Conservation (phyloP, 768 basidiomycete species). For the Agaricus bisporus region DNA sequence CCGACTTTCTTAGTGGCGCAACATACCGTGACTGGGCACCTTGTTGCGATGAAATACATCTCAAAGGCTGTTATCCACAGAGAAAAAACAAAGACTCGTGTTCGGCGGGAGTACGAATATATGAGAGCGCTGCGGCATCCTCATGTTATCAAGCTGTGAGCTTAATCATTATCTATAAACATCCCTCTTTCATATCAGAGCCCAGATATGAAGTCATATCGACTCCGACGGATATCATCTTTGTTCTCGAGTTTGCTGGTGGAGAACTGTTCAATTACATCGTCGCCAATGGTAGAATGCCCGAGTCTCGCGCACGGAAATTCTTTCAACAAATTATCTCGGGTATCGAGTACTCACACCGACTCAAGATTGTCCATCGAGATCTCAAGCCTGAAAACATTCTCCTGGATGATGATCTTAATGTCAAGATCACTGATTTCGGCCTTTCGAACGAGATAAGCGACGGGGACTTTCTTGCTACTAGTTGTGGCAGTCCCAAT, state of each 20-base stretch:
- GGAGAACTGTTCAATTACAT: slow-evolving; percentile 99
- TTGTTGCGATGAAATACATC: slow-evolving; percentile 97
- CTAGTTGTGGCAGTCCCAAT: slow-evolving; percentile 96
- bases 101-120: slow-evolving; percentile 95
- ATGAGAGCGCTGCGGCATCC: slow-evolving; percentile 91
- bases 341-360: slow-evolving; percentile 95
- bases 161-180: neutral
- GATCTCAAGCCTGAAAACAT: slow-evolving; percentile 98
- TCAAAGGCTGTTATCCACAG: slow-evolving; percentile 90
- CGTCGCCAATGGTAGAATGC: slow-evolving; percentile 88
- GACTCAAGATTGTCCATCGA: slow-evolving; percentile 94
- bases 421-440: slow-evolving; percentile 99
- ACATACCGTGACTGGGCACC: slow-evolving; percentile 91
- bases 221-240: slow-evolving; percentile 93
- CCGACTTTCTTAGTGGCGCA: slow-evolving; percentile 63
- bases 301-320: slow-evolving; percentile 77
- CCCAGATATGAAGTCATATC: slow-evolving; percentile 85
- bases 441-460: slow-evolving; percentile 94
- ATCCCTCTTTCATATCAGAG: neutral
- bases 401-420: slow-evolving; percentile 75
- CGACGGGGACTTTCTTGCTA: slow-evolving; percentile 95
- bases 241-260: slow-evolving; percentile 94
- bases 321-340: slow-evolving; percentile 99
- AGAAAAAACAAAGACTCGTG: slow-evolving; percentile 87
- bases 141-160: slow-evolving; percentile 96